A percentile compares a stretch with the other conserved stretches of the same genome.
These are phyloP conservation scores for Tripterygium wilfordii DNA, from an alignment of 177 flowering plant species.

Conservation along the genomic window DNA sequence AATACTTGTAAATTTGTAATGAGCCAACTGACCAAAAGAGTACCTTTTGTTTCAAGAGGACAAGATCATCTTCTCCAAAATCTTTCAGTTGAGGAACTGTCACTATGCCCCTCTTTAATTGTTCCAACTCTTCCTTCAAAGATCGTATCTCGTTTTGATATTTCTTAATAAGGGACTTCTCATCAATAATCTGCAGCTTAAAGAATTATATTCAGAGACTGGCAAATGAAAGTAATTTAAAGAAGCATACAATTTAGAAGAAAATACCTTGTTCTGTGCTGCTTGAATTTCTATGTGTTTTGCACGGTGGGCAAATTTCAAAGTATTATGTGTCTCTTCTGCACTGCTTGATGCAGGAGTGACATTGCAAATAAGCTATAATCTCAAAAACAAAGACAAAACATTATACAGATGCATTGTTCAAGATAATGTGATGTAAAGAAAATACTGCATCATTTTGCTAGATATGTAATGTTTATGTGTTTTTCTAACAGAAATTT, in stretches of 20 bases:
- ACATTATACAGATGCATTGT: too few species aligned
- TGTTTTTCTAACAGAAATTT: too few species aligned
- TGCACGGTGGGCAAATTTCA: conserved; percentile 98
- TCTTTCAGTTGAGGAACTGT: conserved; percentile 54
- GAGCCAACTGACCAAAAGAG: neutral
- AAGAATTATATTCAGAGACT: neutral
- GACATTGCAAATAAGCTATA: conserved; percentile 93
- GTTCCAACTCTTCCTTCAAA: conserved; percentile 89
- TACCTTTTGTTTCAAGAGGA: conserved; percentile 87
- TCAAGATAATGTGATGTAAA: too few species aligned
- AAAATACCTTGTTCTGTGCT: conserved; percentile 79
- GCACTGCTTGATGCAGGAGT: conserved; percentile 94
- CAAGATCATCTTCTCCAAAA: conserved; percentile 55
- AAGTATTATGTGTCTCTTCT: conserved; percentile 96
- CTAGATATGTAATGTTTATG: too few species aligned
- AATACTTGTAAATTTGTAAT: too few species aligned
- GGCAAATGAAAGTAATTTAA: conserved; percentile 1
- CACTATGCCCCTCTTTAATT: conserved; percentile 67
- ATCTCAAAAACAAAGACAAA: conserved; percentile 4
- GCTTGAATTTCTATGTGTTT: conserved; percentile 97
- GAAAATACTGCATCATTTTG: too few species aligned
- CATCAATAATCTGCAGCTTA: conserved; percentile 83
- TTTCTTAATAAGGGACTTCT: conserved; percentile 94
- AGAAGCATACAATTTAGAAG: conserved; percentile 1
- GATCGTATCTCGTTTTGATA: conserved; percentile 87